phyloP scores from a whole-genome alignment of 768 basidiomycete species.

The Arthromyces matolae region DNA sequence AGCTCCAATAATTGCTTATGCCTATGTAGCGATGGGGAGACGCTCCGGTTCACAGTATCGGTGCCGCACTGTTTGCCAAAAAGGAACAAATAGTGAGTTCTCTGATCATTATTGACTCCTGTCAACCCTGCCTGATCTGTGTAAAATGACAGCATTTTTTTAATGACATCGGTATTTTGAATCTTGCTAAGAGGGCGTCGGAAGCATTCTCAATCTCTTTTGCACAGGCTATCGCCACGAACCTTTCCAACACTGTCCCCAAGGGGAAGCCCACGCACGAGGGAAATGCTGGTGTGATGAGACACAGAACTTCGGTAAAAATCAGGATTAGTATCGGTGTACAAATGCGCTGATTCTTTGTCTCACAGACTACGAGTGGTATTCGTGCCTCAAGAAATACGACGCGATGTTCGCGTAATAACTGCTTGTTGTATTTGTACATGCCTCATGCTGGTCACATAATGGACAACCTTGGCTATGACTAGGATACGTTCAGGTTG shows the following conservation, averaged over 20 bases:
- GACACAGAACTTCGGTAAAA: constrained; percentile 68
- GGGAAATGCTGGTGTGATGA: constrained; percentile 88
- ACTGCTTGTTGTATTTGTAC: constrained; percentile 8
- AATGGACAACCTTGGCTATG: background rate
- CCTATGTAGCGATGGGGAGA: constrained; percentile 80
- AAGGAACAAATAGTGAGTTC: constrained; percentile 71
- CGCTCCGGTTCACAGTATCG: constrained; percentile 87
- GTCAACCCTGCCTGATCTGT: background rate
- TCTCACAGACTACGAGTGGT: constrained; percentile 81
- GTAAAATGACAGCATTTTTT: constrained; percentile 83
- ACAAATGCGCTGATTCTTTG: background rate
- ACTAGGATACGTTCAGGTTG: too few species aligned
- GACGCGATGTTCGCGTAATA: constrained; percentile 51
- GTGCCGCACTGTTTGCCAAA: constrained; percentile 81
- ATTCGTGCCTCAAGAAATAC: constrained; percentile 82
- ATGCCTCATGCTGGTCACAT: constrained; percentile 1
- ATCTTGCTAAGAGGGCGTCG: background rate
- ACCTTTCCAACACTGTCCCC: constrained; percentile 91
- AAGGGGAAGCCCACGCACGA: constrained; percentile 64
- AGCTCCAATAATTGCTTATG: constrained; percentile 1
- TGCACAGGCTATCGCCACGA: constrained; percentile 72
- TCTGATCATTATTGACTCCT: background rate
- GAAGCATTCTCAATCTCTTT: background rate
- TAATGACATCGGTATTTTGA: constrained; percentile 67
- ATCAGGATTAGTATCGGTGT: background rate